These are phyloP conservation scores for Nicotiana noctiflora DNA, from an alignment of 257 asterid species.

Conservation along the genomic window DNA sequence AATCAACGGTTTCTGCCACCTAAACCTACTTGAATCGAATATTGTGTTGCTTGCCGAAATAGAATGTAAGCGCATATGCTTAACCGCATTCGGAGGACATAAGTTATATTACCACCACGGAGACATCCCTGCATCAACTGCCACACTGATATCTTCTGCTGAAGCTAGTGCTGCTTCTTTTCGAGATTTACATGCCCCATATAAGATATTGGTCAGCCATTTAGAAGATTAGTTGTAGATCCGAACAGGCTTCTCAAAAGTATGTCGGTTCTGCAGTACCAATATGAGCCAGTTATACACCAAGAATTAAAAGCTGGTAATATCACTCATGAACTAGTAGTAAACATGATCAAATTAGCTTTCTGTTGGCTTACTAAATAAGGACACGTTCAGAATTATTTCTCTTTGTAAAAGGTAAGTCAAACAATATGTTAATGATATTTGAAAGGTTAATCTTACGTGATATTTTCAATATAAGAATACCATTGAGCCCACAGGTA, in stretches of 20 bases:
- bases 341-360: background rate
- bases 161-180: background rate
- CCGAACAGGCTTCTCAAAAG: conserved; percentile 68
- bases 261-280: conserved; percentile 54
- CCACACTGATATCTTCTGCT: background rate
- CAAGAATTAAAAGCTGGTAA: background rate
- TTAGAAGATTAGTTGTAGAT: conserved; percentile 43
- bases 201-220: background rate
- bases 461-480: background rate
- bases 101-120: background rate
- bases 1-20: conserved; percentile 15
- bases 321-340: background rate
- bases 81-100: background rate
- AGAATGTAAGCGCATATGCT: background rate
- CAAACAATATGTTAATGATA: background rate
- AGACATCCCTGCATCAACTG: conserved; percentile 1
- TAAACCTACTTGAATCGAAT: conserved; percentile 1
- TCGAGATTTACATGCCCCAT: background rate
- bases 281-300: background rate
- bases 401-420: background rate
- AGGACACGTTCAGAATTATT: background rate
- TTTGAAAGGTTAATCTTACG: background rate
- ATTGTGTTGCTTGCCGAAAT: background rate
- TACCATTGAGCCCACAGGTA: background rate
- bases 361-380: background rate